Base-by-base conservation (phyloP, 257 asterid genomes). In the Apocynum venetum region DNA sequence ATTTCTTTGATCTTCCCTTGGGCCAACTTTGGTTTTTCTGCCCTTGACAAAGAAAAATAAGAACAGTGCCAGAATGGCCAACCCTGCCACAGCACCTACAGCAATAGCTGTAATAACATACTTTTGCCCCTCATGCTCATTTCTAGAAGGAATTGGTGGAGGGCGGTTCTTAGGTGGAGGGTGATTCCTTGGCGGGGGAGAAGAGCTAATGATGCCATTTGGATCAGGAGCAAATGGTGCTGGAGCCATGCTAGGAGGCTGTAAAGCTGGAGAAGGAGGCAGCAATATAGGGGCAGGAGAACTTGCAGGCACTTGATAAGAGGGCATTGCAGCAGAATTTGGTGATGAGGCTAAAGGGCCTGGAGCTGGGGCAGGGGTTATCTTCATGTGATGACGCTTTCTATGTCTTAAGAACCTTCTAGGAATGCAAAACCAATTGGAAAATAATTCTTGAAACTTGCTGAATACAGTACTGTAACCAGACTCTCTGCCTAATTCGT, bases 391-490 rank as follows among this genome's bases (percentile, higher is more conserved):
- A 38, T 47, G 76, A 59, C 14, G 31, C 61, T 71, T 71, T 74
- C 73, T 82, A 12, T 64, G 67, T 76, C 95, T 81, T 74, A 95
- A 87, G 83, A 84, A 82, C 84, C 96, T 89, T 87, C 97, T 86
- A 9, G 96, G 96, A 82, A 83, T 79, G 25, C 76, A 31, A 40
- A 82, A 71, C 87, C 85, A 82, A 56, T 49, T 76, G 46, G 89
- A 74, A 61, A 85, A 61, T 75, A 82, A 73, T 59, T 84, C 85
- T 70, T 79, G 84, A 72, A 71, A 82, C 73, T 67, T 83, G 74
- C 61, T 43, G 25, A 80, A 53, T 83, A 70, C 49, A 55, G 72
- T 66, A 31, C 70, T 14, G 11, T 76, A 76, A 63, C 46, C 73
- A 11, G 60, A 72, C 1, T 55, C 79, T 60, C 49, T 36, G 31